Percentiles rank a stretch among this genome's conserved stretches.
phyloP scores from a whole-genome alignment of 495 filamentous ascomycete genomes.

The Penicillium daleae region DNA sequence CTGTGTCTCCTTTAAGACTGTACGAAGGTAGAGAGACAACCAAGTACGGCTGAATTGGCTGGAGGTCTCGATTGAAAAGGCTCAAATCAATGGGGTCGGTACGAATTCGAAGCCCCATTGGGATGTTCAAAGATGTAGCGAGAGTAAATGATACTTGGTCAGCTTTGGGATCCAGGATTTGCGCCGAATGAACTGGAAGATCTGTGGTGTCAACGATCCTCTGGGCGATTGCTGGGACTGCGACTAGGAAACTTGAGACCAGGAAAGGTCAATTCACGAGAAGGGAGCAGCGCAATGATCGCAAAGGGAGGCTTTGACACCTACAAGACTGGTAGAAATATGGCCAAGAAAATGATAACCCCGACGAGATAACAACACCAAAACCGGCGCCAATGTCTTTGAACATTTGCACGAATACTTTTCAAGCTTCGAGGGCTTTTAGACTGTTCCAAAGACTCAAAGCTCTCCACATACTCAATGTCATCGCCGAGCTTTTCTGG shows the following conservation, averaged over 20 bases:
- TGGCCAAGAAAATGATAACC: conserved; percentile 42
- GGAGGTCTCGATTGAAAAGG: conserved; percentile 41
- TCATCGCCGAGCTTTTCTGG: background rate
- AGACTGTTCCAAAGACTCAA: background rate
- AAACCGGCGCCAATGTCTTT: conserved; percentile 42
- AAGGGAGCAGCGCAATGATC: background rate
- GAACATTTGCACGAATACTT: background rate
- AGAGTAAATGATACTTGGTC: conserved; percentile 41
- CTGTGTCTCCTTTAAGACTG: conserved; percentile 42
- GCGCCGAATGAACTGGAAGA: conserved; percentile 41
- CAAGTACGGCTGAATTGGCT: conserved; percentile 38
- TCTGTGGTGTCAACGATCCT: conserved; percentile 43
- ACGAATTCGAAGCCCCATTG: conserved; percentile 33
- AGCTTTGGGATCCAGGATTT: conserved; percentile 40
- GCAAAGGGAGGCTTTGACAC: conserved; percentile 2
- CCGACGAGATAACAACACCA: conserved; percentile 48
- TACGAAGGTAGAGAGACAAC: conserved; percentile 36
- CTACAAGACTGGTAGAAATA: conserved; percentile 48
- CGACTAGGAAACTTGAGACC: conserved; percentile 30
- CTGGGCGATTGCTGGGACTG: conserved; percentile 46
- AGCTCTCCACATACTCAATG: background rate
- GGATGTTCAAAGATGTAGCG: conserved; percentile 39
- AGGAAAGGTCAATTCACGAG: background rate
- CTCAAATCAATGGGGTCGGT: conserved; percentile 40
- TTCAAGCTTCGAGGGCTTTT: background rate